Evolutionary conservation across 495 filamentous ascomycete species (phyloP), one percentile per base, ranked within the genome.

Genomic region (Podospora conica): DNA sequence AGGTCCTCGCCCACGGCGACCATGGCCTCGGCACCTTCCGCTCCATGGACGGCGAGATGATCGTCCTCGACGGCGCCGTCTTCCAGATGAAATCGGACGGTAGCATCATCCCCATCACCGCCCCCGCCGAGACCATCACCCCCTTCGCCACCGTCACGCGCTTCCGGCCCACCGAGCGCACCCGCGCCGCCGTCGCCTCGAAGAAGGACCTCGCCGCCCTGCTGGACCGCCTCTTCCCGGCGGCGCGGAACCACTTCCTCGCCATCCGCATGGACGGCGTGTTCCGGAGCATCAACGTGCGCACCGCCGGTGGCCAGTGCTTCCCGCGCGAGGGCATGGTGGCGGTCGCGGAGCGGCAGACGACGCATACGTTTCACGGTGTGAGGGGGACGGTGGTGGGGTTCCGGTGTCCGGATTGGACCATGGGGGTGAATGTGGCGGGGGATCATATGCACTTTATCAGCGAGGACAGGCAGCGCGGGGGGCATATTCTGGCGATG

Each of bases 381-480:
- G 73, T 78, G 22, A 67, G 67, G 10, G 83, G 83, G 2, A 78
- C 75, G 4, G 68, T 86, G 1, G 74, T 85, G 25, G 83, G 82
- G 33, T 84, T 85, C 58, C 69, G 79, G 59, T 79, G 77, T 40
- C 83, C 83, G 11, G 70, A 64, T 29, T 85, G 78, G 60, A 73
- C 76, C 59, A 77, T 78, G 66, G 82, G 82, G 11, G 74, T 86
- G 56, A 79, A 79, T 33, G 80, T 86, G 0, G 78, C 76, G 11
- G 82, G 83, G 2, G 76, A 81, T 55, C 83, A 86, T 69, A 55
- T 84, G 56, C 83, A 86, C 66, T 85, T 85, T 64, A 75, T 85
- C 67, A 73, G 68, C 0, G 77, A 78, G 22, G 81, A 81, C 31
- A 66, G 78, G 58, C 63, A 68, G 29, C 65, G 66, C 4, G 83